Base-by-base conservation (phyloP, 2,329 filamentous ascomycete genomes). In the Exserohilum rostratum region DNA sequence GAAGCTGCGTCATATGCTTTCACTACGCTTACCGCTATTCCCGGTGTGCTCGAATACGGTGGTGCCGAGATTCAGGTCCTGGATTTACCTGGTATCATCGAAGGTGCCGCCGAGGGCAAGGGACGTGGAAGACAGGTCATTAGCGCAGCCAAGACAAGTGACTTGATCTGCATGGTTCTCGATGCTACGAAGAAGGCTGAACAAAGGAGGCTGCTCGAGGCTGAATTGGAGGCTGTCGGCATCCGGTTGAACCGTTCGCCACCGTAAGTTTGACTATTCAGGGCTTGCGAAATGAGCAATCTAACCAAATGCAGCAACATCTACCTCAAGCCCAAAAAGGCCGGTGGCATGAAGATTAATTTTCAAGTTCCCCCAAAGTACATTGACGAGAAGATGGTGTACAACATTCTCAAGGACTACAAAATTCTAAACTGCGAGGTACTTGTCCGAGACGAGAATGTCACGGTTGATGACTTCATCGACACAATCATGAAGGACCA, bases 401-500 rank as follows among this genome's bases (percentile, higher is more conserved):
- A 89, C 82, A 97, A 96, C 80, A 97, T 99, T 71, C 83, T 99
- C 46, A 89, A 91, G 65, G 95, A 99, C 82, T 99, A 99, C 86
- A 97, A 97, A 81, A 92, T 99, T 67, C 85, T 99, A 56, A 99
- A 99, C 80, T 95, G 90, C 78, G 95, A 99, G 76, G 93, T 99
- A 0, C 85, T 99, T 18, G 87, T 99, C 13, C 90, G 95, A 67
- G 95, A 99, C 73, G 95, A 99, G 71, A 87, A 96, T 73, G 85
- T 85, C 35, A 98, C 95, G 1, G 92, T 99, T 31, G 95, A 99
- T 79, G 93, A 99, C 77, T 90, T 99, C 76, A 99, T 99, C 79
- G 95, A 99, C 76, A 92, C 97, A 58, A 97, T 99, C 78, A 98
- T 98, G 93, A 96, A 95, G 77, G 91, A 97, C 73, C 95, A 99